Conservation (phyloP, 2,329 filamentous ascomycete species). For the Arachnomyces sp. region DNA sequence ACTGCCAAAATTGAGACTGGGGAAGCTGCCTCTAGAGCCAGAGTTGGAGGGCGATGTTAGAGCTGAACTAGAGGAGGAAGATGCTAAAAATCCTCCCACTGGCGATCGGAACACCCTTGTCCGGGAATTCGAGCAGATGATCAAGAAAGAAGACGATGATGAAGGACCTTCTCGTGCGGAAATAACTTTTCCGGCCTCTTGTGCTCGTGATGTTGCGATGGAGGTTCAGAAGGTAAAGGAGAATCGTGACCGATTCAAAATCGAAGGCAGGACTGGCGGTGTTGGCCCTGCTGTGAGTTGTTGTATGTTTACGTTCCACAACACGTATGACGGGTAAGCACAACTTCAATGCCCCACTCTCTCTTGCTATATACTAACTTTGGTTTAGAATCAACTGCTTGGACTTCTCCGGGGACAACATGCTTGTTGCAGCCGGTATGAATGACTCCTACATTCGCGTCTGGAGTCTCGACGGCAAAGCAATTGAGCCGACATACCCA, state of each 20-base stretch:
- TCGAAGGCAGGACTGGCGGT: slow-evolving; percentile 75
- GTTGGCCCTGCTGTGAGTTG: slow-evolving; percentile 76
- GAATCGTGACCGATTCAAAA: slow-evolving; percentile 82
- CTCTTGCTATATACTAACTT: slow-evolving; percentile 15
- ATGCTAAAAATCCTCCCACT: slow-evolving; percentile 63
- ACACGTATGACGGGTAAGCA: slow-evolving; percentile 76
- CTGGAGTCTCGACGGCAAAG: slow-evolving; percentile 81
- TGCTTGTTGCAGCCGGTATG: slow-evolving; percentile 79
- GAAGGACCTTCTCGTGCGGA: slow-evolving; percentile 72
- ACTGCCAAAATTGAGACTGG: slow-evolving; percentile 61
- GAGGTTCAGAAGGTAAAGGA: slow-evolving; percentile 93
- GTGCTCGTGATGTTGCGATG: slow-evolving; percentile 82
- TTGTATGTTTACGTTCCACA: slow-evolving; percentile 98
- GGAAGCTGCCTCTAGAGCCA: slow-evolving; percentile 71
- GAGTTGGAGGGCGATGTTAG: slow-evolving; percentile 79
- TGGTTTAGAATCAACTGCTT: slow-evolving; percentile 68
- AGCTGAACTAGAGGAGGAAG: slow-evolving; percentile 77
- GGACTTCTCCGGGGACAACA: slow-evolving; percentile 87
- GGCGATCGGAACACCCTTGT: slow-evolving; percentile 65
- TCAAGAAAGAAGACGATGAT: slow-evolving; percentile 80
- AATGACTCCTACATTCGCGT: slow-evolving; percentile 92
- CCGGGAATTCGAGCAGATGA: slow-evolving; percentile 79
- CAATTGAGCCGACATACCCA: slow-evolving; percentile 60
- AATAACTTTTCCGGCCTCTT: slow-evolving; percentile 77
- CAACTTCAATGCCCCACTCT: background rate